Evolutionary conservation across 2,329 filamentous ascomycete genomes (phyloP).

Genomic region (Aspergillus ustus): DNA sequence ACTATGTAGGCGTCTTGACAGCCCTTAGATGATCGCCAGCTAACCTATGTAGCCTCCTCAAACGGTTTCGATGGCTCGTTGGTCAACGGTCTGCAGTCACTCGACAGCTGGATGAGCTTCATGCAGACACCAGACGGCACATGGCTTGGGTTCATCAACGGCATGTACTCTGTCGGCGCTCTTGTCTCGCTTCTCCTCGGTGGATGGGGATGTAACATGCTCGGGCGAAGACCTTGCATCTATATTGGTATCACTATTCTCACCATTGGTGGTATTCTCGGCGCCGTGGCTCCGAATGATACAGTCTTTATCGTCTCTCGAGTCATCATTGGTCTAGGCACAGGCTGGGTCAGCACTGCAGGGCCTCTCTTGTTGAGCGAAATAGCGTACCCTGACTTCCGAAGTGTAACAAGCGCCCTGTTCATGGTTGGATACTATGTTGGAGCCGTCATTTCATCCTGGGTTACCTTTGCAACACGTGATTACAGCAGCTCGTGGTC

Average conservation of each 20-base stretch:
- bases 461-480: constrained; percentile 32
- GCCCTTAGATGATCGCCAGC: not conserved
- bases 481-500: constrained; percentile 26
- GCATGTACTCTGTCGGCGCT: constrained; percentile 35
- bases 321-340: constrained; percentile 42
- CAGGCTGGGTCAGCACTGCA: constrained; percentile 37
- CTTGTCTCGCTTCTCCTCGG: constrained; percentile 34
- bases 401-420: constrained; percentile 38
- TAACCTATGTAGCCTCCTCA: constrained; percentile 13
- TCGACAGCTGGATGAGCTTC: constrained; percentile 38
- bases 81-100: constrained; percentile 39
- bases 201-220: constrained; percentile 40
- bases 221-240: constrained; percentile 39
- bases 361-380: constrained; percentile 50
- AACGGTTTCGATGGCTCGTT: constrained; percentile 19
- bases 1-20: not conserved
- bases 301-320: constrained; percentile 41
- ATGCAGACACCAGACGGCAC: constrained; percentile 34
- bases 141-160: constrained; percentile 38
- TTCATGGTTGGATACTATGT: constrained; percentile 45
- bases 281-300: constrained; percentile 27
- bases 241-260: constrained; percentile 33
- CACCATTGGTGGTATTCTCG: constrained; percentile 30
- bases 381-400: constrained; percentile 49
- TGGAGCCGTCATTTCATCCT: constrained; percentile 32